Percentiles rank a stretch among this genome's conserved stretches.
Evolutionary conservation across 306 rosid species (phyloP).

Genomic region (Lathyrus oleraceus): DNA sequence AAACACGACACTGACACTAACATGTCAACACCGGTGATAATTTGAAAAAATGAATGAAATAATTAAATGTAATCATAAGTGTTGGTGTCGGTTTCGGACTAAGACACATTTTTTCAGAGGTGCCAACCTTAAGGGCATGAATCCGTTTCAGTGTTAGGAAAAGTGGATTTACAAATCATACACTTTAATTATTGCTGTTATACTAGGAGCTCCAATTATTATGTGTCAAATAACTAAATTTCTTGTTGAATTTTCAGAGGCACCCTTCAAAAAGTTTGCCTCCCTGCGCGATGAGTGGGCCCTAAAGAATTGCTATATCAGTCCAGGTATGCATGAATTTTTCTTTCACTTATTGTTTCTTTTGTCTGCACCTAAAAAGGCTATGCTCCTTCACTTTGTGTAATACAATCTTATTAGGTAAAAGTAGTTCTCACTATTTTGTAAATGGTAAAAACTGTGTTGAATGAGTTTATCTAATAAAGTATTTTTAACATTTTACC

Average conservation of each 20-base stretch:
- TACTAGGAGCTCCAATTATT: slow-evolving; percentile 19
- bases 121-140: slow-evolving; percentile 12
- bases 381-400: slow-evolving; percentile 9
- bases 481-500: background rate
- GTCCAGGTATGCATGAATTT: slow-evolving; percentile 68
- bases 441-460: background rate
- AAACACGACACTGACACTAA: too few relatives aligned
- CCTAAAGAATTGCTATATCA: slow-evolving; percentile 76
- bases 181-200: slow-evolving; percentile 14
- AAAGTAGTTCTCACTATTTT: background rate
- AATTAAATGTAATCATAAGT: too few relatives aligned
- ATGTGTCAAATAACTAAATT: slow-evolving; percentile 22
- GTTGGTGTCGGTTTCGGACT: too few relatives aligned
- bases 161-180: slow-evolving; percentile 17
- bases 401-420: background rate
- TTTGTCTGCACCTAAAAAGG: slow-evolving; percentile 8
- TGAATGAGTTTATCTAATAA: background rate
- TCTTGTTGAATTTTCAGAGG: slow-evolving; percentile 57
- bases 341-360: slow-evolving; percentile 5
- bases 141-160: slow-evolving; percentile 3
- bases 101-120: too few relatives aligned
- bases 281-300: slow-evolving; percentile 93
- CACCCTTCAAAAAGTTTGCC: slow-evolving; percentile 88
- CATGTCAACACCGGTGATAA: too few relatives aligned
- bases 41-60: too few relatives aligned